Evolutionary conservation across 352 stramenopile species (phyloP).

Genomic region (Globisporangium emineosum): DNA sequence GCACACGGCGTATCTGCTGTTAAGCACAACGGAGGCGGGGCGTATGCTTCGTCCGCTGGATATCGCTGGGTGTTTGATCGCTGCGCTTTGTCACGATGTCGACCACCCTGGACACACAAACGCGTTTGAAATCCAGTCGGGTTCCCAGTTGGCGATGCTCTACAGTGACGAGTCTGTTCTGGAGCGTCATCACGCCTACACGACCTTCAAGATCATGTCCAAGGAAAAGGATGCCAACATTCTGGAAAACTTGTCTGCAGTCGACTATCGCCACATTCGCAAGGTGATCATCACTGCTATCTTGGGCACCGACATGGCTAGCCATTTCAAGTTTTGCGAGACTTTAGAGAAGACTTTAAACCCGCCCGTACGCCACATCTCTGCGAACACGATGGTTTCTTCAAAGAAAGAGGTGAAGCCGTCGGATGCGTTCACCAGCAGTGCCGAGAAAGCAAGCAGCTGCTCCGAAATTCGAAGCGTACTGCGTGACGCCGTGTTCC

Average conservation of each 20-base stretch:
- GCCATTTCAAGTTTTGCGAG: conserved; percentile 87
- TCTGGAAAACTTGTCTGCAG: conserved; percentile 64
- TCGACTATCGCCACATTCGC: conserved; percentile 75
- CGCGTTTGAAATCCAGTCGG: conserved; percentile 81
- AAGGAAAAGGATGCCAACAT: conserved; percentile 88
- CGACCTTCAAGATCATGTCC: conserved; percentile 80
- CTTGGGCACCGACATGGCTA: conserved; percentile 88
- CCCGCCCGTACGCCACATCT: conserved; percentile 49
- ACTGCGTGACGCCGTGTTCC: conserved; percentile 64
- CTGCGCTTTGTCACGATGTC: conserved; percentile 88
- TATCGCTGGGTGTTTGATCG: conserved; percentile 80
- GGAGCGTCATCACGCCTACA: conserved; percentile 87
- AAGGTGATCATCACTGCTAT: conserved; percentile 89
- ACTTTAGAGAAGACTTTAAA: conserved; percentile 69
- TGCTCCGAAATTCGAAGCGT: conserved; percentile 35
- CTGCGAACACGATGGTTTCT: conserved; percentile 32
- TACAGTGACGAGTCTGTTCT: conserved; percentile 90
- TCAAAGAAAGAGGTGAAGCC: conserved; percentile 28
- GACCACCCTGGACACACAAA: conserved; percentile 91
- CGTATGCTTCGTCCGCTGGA: conserved; percentile 81
- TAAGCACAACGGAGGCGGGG: conserved; percentile 64
- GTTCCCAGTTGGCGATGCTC: conserved; percentile 74
- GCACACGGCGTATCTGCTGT: conserved; percentile 79
- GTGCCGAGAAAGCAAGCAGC: conserved; percentile 6
- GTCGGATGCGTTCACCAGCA: conserved; percentile 3